Evolutionary conservation across 140 eudicot genomes (phyloP).

Genomic region (Oenanthe javanica): DNA sequence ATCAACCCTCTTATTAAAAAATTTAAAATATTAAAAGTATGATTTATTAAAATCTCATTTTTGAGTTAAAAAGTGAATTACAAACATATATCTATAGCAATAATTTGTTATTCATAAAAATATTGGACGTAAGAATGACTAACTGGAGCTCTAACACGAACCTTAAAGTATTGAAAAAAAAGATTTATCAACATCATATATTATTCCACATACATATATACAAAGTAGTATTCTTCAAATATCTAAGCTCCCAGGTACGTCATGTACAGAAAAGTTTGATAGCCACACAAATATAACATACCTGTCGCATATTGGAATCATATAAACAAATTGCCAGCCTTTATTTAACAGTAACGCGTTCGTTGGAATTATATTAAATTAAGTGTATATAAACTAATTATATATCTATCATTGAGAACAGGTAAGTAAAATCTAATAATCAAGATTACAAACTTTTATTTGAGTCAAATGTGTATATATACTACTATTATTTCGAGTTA

Average conservation of each 20-base stretch:
- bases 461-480: neutral
- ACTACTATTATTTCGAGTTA: neutral
- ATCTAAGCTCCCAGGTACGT: neutral
- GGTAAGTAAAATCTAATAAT: neutral
- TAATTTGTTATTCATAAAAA: no score
- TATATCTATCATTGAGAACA: neutral
- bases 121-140: no score
- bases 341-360: neutral
- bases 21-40: no score
- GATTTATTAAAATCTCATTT: no score
- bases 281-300: neutral
- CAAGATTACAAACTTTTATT: neutral
- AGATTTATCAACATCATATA: no score
- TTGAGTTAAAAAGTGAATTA: no score
- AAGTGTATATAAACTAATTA: neutral
- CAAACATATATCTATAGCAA: no score
- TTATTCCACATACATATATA: no score
- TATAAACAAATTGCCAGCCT: conserved; percentile 1
- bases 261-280: neutral
- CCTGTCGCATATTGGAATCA: neutral
- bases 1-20: no score
- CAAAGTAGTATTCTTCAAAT: neutral
- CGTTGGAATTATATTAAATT: neutral
- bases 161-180: no score
- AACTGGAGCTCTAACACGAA: no score